Conservation (phyloP, 2,329 filamentous ascomycete genomes). For the Verticillium dahliae region DNA sequence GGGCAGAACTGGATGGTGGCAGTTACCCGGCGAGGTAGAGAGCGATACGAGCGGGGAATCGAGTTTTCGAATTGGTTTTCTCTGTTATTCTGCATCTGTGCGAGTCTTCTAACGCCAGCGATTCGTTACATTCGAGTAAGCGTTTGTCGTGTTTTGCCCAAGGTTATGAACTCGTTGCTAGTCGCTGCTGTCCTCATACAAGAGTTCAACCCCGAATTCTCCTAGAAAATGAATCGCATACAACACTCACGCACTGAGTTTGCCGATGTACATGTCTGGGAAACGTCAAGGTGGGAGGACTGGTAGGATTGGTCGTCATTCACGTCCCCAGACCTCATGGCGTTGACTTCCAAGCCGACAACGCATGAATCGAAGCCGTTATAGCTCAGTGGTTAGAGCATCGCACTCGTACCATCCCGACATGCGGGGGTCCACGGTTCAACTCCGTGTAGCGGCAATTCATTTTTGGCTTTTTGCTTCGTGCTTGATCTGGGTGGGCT, state of each 20-base stretch:
- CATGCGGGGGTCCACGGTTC: background rate
- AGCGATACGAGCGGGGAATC: background rate
- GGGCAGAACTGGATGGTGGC: conserved; percentile 7
- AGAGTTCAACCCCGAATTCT: no score
- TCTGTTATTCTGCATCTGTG: background rate
- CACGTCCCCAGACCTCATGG: no score
- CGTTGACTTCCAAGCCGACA: background rate
- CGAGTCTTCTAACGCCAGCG: no score
- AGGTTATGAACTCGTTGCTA: no score
- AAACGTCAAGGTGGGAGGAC: no score
- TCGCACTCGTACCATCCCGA: background rate
- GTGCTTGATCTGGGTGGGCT: background rate
- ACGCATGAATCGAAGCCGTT: background rate
- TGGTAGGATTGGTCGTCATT: no score
- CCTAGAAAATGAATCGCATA: no score
- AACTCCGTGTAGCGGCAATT: background rate
- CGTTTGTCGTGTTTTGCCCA: no score
- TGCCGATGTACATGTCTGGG: no score
- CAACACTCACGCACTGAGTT: no score
- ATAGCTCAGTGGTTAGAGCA: background rate
- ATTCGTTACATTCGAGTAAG: no score
- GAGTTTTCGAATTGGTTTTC: background rate
- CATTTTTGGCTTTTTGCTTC: background rate
- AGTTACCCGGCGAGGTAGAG: background rate
- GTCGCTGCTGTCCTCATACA: no score